Percentiles rank a stretch among this genome's conserved stretches.
phyloP scores from a whole-genome alignment of 2,329 filamentous ascomycete genomes.

The Epichloe scottii region DNA sequence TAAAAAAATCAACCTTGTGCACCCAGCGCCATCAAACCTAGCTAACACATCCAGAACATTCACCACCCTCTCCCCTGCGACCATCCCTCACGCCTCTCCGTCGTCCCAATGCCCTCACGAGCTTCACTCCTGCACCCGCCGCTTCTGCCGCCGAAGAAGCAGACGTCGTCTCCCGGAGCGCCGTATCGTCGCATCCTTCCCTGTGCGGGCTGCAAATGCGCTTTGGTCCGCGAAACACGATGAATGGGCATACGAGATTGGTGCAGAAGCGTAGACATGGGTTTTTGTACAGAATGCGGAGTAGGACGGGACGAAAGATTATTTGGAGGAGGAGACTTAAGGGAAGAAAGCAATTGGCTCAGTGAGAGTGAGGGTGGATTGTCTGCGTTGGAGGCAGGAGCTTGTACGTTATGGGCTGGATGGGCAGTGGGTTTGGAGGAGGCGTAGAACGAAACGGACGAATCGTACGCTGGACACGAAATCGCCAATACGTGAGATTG shows the following conservation, averaged over 20 bases:
- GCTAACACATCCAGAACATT: constrained; percentile 25
- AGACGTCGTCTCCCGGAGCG: constrained; percentile 31
- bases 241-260: constrained; percentile 40
- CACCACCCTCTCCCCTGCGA: constrained; percentile 37
- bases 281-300: constrained; percentile 38
- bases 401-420: not conserved
- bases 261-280: constrained; percentile 48
- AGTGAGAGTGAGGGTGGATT: constrained; percentile 8
- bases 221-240: constrained; percentile 45
- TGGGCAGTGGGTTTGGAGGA: too few species aligned
- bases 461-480: too few species aligned
- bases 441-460: too few species aligned
- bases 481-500: too few species aligned
- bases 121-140: constrained; percentile 18
- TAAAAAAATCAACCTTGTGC: constrained; percentile 10
- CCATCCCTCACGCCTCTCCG: constrained; percentile 29
- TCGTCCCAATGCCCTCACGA: constrained; percentile 17
- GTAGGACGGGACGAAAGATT: constrained; percentile 39
- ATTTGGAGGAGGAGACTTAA: constrained; percentile 39
- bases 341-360: constrained; percentile 33
- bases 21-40: not conserved
- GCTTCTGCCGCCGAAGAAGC: constrained; percentile 13
- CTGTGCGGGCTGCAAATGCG: constrained; percentile 40
- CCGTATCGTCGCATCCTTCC: constrained; percentile 40
- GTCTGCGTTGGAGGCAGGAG: not conserved